Conservation (phyloP, 2,329 filamentous ascomycete species). For the Neurospora crassa region DNA sequence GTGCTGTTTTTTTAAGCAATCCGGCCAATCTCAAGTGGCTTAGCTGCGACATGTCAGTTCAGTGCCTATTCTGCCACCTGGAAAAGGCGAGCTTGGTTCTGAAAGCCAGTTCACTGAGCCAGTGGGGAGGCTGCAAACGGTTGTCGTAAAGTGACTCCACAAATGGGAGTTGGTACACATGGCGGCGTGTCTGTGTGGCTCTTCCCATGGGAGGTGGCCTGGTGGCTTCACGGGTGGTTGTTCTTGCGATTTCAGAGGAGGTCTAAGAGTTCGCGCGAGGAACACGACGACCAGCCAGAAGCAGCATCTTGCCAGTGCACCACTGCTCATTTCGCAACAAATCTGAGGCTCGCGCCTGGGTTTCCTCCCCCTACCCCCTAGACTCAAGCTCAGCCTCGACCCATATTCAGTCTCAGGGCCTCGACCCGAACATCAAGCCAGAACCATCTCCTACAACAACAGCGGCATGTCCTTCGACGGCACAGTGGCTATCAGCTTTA, state of each 20-base stretch:
- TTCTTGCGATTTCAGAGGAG: not conserved
- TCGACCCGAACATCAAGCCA: not conserved
- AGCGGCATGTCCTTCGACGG: not conserved
- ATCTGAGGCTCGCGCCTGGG: not conserved
- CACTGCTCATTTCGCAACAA: not conserved
- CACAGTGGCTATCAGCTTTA: not conserved
- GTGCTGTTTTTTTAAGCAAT: not conserved
- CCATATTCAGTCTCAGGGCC: not conserved
- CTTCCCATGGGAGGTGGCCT: not conserved
- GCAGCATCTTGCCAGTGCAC: not conserved
- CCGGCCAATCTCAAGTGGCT: not conserved
- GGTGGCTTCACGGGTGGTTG: not conserved
- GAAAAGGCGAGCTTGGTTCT: not conserved
- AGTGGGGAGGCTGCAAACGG: not conserved
- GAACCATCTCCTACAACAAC: not conserved
- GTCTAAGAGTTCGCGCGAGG: not conserved
- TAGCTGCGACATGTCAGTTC: not conserved
- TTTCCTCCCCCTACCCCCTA: not conserved
- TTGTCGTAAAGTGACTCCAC: not conserved
- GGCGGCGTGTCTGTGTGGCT: not conserved
- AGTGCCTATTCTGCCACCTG: not conserved
- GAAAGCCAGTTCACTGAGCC: not conserved
- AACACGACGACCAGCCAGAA: not conserved
- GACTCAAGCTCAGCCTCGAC: not conserved
- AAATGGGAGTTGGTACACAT: not conserved